These are phyloP conservation scores for Stemphylium lycopersici DNA, from an alignment of 2,329 filamentous ascomycete species.

Conservation along the genomic window DNA sequence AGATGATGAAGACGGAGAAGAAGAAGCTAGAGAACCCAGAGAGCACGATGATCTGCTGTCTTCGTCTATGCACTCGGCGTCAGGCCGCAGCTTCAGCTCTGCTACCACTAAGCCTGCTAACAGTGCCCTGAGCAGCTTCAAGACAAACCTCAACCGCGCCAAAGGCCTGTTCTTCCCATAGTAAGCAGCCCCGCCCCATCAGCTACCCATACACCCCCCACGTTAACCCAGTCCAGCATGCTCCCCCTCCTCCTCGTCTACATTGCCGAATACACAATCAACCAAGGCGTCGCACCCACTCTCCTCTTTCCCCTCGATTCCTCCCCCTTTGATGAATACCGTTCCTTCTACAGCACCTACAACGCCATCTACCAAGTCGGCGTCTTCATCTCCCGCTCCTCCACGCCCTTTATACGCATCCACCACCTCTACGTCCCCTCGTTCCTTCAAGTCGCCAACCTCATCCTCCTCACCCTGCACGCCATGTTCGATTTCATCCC, in stretches of 20 bases:
- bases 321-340: constrained; percentile 80
- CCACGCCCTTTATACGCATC: constrained; percentile 83
- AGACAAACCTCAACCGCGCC: constrained; percentile 67
- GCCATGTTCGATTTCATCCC: constrained; percentile 62
- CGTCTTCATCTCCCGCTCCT: constrained; percentile 92
- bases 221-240: constrained; percentile 63
- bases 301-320: constrained; percentile 79
- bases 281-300: constrained; percentile 90
- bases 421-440: constrained; percentile 82
- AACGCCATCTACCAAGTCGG: constrained; percentile 93
- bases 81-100: constrained; percentile 35
- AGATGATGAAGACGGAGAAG: constrained; percentile 26
- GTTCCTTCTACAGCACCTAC: constrained; percentile 94
- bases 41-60: constrained; percentile 48
- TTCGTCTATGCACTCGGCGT: constrained; percentile 40
- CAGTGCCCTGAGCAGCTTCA: constrained; percentile 45
- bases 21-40: constrained; percentile 28
- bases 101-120: constrained; percentile 14
- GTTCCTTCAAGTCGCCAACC: constrained; percentile 79
- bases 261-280: constrained; percentile 95
- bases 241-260: constrained; percentile 90
- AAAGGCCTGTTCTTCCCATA: constrained; percentile 74
- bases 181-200: constrained; percentile 48
- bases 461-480: constrained; percentile 75
- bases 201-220: background rate